phyloP scores from a whole-genome alignment of 768 basidiomycete species.

The Sporobolomyces phaffii region DNA sequence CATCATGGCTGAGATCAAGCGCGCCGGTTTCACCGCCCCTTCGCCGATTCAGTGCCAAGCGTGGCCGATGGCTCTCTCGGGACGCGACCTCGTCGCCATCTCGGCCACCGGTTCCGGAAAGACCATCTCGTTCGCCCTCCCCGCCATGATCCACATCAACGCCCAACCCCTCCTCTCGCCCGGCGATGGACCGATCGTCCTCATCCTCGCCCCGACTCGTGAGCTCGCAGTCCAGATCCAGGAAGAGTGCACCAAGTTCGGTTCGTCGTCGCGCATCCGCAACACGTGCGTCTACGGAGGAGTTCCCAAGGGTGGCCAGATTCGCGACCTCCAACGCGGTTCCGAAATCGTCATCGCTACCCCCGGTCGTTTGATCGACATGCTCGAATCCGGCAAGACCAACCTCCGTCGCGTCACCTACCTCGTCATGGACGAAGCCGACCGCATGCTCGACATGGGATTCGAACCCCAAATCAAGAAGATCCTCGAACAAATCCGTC shows the following conservation, averaged over 20 bases:
- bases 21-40: constrained; percentile 83
- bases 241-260: constrained; percentile 97
- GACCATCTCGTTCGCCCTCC: constrained; percentile 95
- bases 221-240: constrained; percentile 99
- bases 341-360: constrained; percentile 99
- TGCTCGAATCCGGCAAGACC: constrained; percentile 94
- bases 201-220: constrained; percentile 93
- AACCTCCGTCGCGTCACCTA: constrained; percentile 95
- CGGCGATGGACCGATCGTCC: constrained; percentile 94
- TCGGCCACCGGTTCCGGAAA: constrained; percentile 98
- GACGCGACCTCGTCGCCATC: constrained; percentile 57
- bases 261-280: constrained; percentile 79
- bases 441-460: constrained; percentile 99
- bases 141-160: constrained; percentile 99
- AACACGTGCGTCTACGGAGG: constrained; percentile 99
- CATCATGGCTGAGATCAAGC: constrained; percentile 83
- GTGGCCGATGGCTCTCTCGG: constrained; percentile 82
- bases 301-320: constrained; percentile 96
- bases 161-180: constrained; percentile 89
- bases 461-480: constrained; percentile 99
- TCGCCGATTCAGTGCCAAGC: constrained; percentile 98
- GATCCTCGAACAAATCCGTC: constrained; percentile 69
- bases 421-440: constrained; percentile 98
- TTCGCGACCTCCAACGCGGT: constrained; percentile 92
- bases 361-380: constrained; percentile 97